Percentiles rank a stretch among this genome's conserved stretches.
phyloP scores from a whole-genome alignment of 2,329 filamentous ascomycete genomes.

The Colletotrichum chrysophilum region DNA sequence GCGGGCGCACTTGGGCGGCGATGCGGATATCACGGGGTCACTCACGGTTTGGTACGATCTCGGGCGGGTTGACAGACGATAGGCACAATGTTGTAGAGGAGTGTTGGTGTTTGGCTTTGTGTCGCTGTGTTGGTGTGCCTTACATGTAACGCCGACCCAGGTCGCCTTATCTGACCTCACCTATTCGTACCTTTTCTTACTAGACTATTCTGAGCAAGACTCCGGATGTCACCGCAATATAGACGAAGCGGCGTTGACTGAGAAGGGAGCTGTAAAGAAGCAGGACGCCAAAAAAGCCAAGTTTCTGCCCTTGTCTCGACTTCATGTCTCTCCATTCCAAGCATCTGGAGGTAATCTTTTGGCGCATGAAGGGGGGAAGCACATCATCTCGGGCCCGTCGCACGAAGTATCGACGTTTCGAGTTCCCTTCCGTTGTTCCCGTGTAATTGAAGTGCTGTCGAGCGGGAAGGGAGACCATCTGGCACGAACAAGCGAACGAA shows the following conservation, averaged over 20 bases:
- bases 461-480: background rate
- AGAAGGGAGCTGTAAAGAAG: background rate
- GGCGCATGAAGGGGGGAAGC: background rate
- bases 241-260: background rate
- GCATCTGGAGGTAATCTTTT: background rate
- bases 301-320: conserved; percentile 5
- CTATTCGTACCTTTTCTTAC: background rate
- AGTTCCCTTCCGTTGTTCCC: background rate
- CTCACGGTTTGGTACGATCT: background rate
- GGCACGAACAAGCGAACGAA: background rate
- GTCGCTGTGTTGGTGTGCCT: background rate
- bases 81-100: background rate
- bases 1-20: background rate
- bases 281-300: background rate
- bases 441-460: background rate
- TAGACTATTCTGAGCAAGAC: background rate
- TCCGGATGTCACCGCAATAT: background rate
- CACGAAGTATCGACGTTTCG: background rate
- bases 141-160: background rate
- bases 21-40: background rate
- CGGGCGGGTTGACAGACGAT: background rate
- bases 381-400: background rate
- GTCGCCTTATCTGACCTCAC: background rate
- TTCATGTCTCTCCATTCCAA: background rate
- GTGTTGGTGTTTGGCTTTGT: background rate